These are phyloP conservation scores for Lumnitzera littorea DNA, from an alignment of 345 rosid genomes.

Conservation along the genomic window DNA sequence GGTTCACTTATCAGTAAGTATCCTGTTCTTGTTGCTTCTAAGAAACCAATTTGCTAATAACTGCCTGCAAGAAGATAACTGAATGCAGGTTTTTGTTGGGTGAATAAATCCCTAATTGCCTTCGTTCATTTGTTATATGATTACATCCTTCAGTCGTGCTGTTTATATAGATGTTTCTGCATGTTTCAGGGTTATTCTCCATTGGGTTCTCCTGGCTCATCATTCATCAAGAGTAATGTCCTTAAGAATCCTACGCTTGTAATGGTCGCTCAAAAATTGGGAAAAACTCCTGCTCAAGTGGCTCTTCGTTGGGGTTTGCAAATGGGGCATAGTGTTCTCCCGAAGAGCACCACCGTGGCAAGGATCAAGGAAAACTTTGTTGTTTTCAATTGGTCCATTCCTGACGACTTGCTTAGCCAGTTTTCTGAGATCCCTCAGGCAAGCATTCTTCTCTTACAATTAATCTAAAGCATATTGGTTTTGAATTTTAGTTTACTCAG, in stretches of 20 bases:
- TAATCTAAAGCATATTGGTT: too few species aligned
- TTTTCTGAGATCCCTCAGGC: constrained; percentile 53
- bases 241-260: constrained; percentile 42
- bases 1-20: constrained; percentile 67
- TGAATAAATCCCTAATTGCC: too few species aligned
- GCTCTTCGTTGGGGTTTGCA: constrained; percentile 85
- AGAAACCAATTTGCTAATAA: background rate
- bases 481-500: background rate
- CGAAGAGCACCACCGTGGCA: constrained; percentile 60
- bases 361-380: constrained; percentile 73
- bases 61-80: too few species aligned
- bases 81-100: too few species aligned
- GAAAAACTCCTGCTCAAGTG: constrained; percentile 80
- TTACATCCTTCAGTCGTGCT: too few species aligned
- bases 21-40: background rate
- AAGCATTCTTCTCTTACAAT: constrained; percentile 8
- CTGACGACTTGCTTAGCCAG: constrained; percentile 45
- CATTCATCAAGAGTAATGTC: constrained; percentile 56
- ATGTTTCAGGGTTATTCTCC: constrained; percentile 71
- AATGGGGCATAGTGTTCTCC: constrained; percentile 83
- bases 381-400: constrained; percentile 70
- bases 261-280: constrained; percentile 49
- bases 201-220: constrained; percentile 73
- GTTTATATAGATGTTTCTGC: too few species aligned
- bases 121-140: background rate